Evolutionary conservation across 805 yeast genomes (phyloP).

Genomic region (Tetrapisispora arboricola): DNA sequence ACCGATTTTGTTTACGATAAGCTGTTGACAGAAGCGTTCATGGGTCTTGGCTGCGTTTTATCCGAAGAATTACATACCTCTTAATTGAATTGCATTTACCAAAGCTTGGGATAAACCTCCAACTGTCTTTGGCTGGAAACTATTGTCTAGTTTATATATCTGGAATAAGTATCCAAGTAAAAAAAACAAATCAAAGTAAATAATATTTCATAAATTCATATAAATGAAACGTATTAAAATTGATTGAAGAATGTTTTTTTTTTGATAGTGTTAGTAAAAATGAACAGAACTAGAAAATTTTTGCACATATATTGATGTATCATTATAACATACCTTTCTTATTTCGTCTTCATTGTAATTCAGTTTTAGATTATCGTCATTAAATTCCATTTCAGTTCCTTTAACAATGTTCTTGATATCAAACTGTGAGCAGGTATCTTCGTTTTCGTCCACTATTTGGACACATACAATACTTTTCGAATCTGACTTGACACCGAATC

Average conservation of each 20-base stretch:
- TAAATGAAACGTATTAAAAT: neutral
- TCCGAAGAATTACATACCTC: slow-evolving; percentile 46
- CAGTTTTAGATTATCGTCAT: slow-evolving; percentile 25
- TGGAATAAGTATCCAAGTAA: slow-evolving; percentile 5
- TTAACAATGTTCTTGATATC: slow-evolving; percentile 13
- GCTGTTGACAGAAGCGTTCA: slow-evolving; percentile 78
- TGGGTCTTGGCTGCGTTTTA: slow-evolving; percentile 77
- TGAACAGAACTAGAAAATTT: neutral
- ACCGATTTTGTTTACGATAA: slow-evolving; percentile 59
- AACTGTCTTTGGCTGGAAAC: slow-evolving; percentile 13
- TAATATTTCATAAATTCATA: neutral
- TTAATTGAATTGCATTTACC: slow-evolving; percentile 38
- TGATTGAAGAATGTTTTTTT: neutral
- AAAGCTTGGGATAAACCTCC: slow-evolving; percentile 33
- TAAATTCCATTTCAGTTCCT: slow-evolving; percentile 30
- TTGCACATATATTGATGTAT: no score
- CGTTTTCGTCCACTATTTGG: slow-evolving; percentile 32
- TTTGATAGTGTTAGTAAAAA: neutral
- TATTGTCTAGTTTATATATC: slow-evolving; percentile 22
- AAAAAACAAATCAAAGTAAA: no score
- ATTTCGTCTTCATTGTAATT: slow-evolving; percentile 29
- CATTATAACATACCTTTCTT: slow-evolving; percentile 26
- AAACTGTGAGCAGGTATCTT: slow-evolving; percentile 8
- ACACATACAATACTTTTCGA: slow-evolving; percentile 40
- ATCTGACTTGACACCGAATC: slow-evolving; percentile 55